Evolutionary conservation across 2,329 filamentous ascomycete genomes (phyloP), one percentile per base, ranked within the genome.

Genomic region (Phialophora verrucosa): DNA sequence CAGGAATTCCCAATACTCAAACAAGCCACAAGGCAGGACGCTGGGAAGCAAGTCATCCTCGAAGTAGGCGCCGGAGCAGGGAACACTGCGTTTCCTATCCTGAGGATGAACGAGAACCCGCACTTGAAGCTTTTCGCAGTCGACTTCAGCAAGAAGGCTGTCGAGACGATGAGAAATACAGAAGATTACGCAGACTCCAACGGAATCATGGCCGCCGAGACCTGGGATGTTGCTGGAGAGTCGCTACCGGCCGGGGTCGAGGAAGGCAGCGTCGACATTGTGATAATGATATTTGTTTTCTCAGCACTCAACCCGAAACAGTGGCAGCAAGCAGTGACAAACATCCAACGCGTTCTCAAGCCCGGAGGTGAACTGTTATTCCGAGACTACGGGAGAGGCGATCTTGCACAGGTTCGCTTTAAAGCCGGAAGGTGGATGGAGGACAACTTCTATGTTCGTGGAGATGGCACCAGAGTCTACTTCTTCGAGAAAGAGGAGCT

Each of bases 241-340:
- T 75, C 74, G 3, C 81, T 97, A 6, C 94, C 95, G 5, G 91
- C 92, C 1, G 91, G 88, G 1, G 81, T 99, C 17, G 82, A 82
- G 58, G 89, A 93, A 73, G 88, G 84, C n/a, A 91, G 87, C 66
- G 93, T 97, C 66, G 94, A 99, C 78, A 87, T 98, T 47, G 92
- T 96, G 44, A 84, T 99, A 61, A 88, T 99, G 85, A 92, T 99
- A 67, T 99, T 99, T 81, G 94, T 98, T 75, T 98, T 99, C 83
- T 97, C 92, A 20, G 95, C 95, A 1, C 82, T 99, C 55, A 89
- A 90, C 38, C 95, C 95, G 0, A 77, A 79, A 56, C 93, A 99
- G 78, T 99, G 95, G 95, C 82, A 84, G 57, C 86, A 88, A 75
- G 92, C 93, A 12, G 88, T 98, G 47, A 81, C 84, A 65, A 99